A percentile compares a stretch with the other conserved stretches of the same genome.
These are phyloP conservation scores for Fusarium denticulatum DNA, from an alignment of 2,329 filamentous ascomycete species.

Conservation along the genomic window DNA sequence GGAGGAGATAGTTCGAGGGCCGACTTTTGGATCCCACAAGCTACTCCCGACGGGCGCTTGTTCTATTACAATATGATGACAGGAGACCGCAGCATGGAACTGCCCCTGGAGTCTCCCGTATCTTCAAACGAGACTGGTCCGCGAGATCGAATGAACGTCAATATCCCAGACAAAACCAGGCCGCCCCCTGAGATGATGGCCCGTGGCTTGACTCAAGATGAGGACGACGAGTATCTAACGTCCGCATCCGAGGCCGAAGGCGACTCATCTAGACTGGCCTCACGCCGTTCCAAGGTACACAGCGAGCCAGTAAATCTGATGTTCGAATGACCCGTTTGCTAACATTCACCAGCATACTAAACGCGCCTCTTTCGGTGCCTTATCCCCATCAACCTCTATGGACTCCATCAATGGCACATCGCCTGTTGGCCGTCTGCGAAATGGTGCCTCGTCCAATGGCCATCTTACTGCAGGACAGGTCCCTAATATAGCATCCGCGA, in stretches of 20 bases:
- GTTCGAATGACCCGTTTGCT: constrained; percentile 5
- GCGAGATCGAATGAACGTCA: constrained; percentile 86
- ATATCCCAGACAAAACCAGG: constrained; percentile 87
- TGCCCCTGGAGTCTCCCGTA: constrained; percentile 90
- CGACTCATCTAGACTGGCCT: constrained; percentile 73
- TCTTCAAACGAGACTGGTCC: constrained; percentile 85
- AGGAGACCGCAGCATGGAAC: constrained; percentile 91
- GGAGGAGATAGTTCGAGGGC: constrained; percentile 79
- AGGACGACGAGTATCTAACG: constrained; percentile 85
- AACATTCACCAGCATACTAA: constrained; percentile 60
- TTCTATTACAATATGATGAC: constrained; percentile 99
- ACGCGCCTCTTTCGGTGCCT: constrained; percentile 75
- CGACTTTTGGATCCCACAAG: constrained; percentile 98
- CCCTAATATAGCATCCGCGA: constrained; percentile 67
- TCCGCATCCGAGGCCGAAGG: constrained; percentile 90
- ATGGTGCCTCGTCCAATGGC: constrained; percentile 63
- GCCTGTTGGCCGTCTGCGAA: constrained; percentile 65
- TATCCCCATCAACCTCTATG: constrained; percentile 90
- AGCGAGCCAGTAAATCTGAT: not conserved
- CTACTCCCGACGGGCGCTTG: constrained; percentile 88
- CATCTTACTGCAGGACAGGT: constrained; percentile 51
- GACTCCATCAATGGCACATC: constrained; percentile 83
- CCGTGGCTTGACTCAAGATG: constrained; percentile 80
- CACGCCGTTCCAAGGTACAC: constrained; percentile 74
- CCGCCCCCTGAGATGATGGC: constrained; percentile 93